phyloP scores from a whole-genome alignment of 1,284 basidiomycete genomes.

The Moniliophthora roreri region DNA sequence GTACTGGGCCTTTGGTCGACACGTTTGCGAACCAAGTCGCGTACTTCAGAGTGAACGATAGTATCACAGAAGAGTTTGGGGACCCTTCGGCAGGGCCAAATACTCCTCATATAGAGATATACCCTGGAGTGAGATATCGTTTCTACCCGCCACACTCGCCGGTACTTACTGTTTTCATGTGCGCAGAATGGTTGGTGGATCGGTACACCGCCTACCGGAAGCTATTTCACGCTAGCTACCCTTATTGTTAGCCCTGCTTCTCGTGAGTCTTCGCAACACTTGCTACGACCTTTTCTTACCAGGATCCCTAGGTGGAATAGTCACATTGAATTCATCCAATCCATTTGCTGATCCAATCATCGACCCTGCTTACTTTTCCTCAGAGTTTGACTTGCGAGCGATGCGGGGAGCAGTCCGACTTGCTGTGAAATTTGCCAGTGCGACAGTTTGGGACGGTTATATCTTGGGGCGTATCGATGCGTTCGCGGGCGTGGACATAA shows the following conservation, averaged over 20 bases:
- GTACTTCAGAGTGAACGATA: conserved; percentile 14
- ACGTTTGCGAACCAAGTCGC: conserved; percentile 15
- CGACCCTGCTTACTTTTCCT: background rate
- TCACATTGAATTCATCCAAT: background rate
- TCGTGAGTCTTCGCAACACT: background rate
- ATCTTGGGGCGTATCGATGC: background rate
- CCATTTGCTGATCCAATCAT: conserved; percentile 3
- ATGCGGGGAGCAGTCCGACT: background rate
- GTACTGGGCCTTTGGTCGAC: conserved; percentile 17
- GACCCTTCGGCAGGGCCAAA: conserved; percentile 18
- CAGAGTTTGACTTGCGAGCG: background rate
- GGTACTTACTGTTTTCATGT: no score
- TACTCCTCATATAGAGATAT: background rate
- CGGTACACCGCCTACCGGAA: background rate
- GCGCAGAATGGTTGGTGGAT: background rate
- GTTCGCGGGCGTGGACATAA: background rate
- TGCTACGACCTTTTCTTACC: background rate
- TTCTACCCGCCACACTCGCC: no score
- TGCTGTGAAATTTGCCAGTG: background rate
- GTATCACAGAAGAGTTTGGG: conserved; percentile 11
- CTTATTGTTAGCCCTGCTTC: conserved; percentile 1
- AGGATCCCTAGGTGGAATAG: background rate
- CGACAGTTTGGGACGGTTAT: background rate
- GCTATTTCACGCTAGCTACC: background rate
- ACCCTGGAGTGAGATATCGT: background rate